phyloP scores from a whole-genome alignment of 1,139 yeast species.

The Sugiyamaella japonica region DNA sequence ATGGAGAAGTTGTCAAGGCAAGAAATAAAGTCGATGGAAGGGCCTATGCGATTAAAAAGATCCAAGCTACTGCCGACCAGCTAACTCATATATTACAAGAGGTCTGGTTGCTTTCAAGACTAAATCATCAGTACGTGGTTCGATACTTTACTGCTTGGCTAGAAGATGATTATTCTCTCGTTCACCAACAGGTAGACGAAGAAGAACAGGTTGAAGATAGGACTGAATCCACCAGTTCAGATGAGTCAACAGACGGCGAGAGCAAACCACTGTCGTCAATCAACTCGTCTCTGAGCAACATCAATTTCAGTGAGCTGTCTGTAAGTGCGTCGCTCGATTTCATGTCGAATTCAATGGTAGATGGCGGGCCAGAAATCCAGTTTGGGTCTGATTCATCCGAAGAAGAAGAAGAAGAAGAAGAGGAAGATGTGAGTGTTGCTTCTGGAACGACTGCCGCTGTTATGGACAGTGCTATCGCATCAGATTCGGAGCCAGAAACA shows the following conservation, averaged over 20 bases:
- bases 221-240: constrained; percentile 25
- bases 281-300: constrained; percentile 14
- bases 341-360: constrained; percentile 35
- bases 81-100: constrained; percentile 82
- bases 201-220: constrained; percentile 23
- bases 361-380: constrained; percentile 35
- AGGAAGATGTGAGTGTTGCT: constrained; percentile 23
- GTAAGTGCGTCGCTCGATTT: constrained; percentile 32
- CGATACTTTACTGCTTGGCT: constrained; percentile 97
- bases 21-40: constrained; percentile 91
- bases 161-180: constrained; percentile 56
- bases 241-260: constrained; percentile 18
- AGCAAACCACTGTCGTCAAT: background rate
- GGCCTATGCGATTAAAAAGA: constrained; percentile 90
- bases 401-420: constrained; percentile 26
- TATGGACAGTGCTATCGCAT: background rate
- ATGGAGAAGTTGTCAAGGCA: constrained; percentile 96
- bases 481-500: constrained; percentile 16
- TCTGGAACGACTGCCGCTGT: background rate
- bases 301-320: constrained; percentile 17
- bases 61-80: constrained; percentile 77
- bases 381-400: constrained; percentile 35
- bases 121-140: constrained; percentile 94
- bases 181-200: constrained; percentile 35
- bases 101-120: constrained; percentile 84